Evolutionary conservation across 257 asterid genomes (phyloP).

Genomic region (Apocynum venetum): DNA sequence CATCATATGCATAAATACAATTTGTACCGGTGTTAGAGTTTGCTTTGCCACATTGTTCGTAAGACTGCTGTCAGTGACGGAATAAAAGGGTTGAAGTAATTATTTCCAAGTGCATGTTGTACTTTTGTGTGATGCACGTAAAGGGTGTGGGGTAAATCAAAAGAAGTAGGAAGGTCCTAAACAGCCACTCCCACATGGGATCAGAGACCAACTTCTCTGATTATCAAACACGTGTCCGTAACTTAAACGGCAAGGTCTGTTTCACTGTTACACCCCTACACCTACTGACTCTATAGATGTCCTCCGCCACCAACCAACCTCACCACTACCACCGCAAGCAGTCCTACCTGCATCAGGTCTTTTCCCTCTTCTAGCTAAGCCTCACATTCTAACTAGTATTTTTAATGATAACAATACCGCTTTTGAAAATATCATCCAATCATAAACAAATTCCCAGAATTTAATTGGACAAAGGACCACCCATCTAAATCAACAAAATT

Average conservation of each 20-base stretch:
- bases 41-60: background rate
- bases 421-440: conserved; percentile 8
- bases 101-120: conserved; percentile 16
- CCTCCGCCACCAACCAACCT: background rate
- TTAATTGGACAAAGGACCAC: conserved; percentile 3
- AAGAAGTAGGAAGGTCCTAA: conserved; percentile 9
- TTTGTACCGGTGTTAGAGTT: background rate
- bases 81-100: conserved; percentile 11
- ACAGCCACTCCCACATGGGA: conserved; percentile 29
- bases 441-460: conserved; percentile 10
- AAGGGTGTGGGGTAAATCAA: conserved; percentile 18
- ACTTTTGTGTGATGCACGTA: conserved; percentile 18
- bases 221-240: conserved; percentile 38
- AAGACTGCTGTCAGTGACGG: conserved; percentile 1
- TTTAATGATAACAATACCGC: background rate
- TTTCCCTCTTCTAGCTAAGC: background rate
- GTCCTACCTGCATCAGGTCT: background rate
- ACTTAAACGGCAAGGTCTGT: conserved; percentile 48
- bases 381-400: background rate
- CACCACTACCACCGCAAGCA: background rate
- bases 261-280: background rate
- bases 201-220: conserved; percentile 13
- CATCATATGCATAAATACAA: background rate
- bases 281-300: background rate
- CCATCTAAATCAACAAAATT: background rate